Conservation (phyloP, 805 yeast species). For the Blastobotrys terrestris region DNA sequence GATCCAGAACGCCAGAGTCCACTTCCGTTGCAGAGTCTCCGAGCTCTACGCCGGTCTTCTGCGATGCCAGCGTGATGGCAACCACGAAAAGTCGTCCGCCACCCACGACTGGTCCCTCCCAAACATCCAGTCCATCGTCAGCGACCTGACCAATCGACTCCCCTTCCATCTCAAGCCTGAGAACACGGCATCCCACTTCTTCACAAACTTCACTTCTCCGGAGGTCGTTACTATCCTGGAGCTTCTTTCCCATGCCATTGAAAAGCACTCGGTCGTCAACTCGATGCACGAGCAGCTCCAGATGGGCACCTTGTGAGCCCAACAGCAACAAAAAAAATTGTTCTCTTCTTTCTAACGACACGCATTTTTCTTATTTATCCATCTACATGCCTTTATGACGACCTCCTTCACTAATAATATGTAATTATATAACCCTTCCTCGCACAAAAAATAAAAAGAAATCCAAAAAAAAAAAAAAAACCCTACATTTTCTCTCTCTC, state of each 20-base stretch:
- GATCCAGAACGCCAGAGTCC: slow-evolving; percentile 3
- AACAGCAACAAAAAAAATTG: neutral
- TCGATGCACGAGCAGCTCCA: slow-evolving; percentile 28
- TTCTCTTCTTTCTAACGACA: neutral
- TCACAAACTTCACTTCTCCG: slow-evolving; percentile 9
- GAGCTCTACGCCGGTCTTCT: slow-evolving; percentile 26
- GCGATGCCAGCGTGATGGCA: slow-evolving; percentile 20
- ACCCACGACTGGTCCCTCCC: slow-evolving; percentile 32
- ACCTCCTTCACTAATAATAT: neutral
- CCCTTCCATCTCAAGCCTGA: slow-evolving; percentile 17
- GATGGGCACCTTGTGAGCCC: slow-evolving; percentile 27
- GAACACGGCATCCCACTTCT: neutral
- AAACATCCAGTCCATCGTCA: slow-evolving; percentile 27
- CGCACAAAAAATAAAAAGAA: neutral
- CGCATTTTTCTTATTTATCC: neutral
- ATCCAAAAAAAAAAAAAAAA: neutral
- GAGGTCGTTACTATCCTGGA: slow-evolving; percentile 20
- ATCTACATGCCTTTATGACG: neutral
- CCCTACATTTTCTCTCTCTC: neutral
- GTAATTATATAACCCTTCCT: neutral
- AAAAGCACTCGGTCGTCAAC: slow-evolving; percentile 22
- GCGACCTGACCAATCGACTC: slow-evolving; percentile 24
- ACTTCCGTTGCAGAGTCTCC: slow-evolving; percentile 12
- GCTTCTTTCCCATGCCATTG: slow-evolving; percentile 23
- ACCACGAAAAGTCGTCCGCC: slow-evolving; percentile 27